Base-by-base conservation (phyloP, 371 early-diverging fungal genomes). In the Syncephalastrum monosporum region DNA sequence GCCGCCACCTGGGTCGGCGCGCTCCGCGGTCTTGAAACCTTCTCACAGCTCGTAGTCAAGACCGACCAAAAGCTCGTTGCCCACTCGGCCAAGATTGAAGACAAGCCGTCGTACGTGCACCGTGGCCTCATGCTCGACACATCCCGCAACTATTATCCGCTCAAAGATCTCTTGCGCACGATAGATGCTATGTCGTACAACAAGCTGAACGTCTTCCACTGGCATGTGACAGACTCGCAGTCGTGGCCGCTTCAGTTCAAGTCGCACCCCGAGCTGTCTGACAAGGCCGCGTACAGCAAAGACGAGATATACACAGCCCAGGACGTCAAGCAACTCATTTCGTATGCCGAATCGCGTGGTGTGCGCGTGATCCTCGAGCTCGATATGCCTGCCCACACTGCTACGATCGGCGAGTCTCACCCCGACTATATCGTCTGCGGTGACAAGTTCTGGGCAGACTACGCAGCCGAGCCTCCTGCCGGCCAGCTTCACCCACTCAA, bases 191-290 rank as follows among this genome's bases (percentile, higher is more conserved):
- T 91, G 71, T 69, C 89, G 46, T 89, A 79, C 71, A 86, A 83
- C 79, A 92, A 92, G 76, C 69, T 92, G 69, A 92, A 92, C 57
- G 79, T 75, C 5, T 77, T 93, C 68, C 93, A 93, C 67, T 91
- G 91, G 91, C 93, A 93, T 59, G 81, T 89, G 12, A 84, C 85
- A 1, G 93, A 93, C 53, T 69, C 90, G 33, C 91, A 91, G 52
- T 80, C 89, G 5, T 92, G 89, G 87, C 90, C 91, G 1, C 52
- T 90, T 3, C 75, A 81, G 47, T 80, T 85, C 63, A 76, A 76
- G 63, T 74, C 80, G 5, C 71, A 81, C 54, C 92, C 91, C 3
- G 82, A 83, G 44, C 71, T 92, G 52, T 61, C 76, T 16, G 55
- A 69, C 6, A 86, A 84, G 53, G 93, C 87, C 38, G 89, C 92